Base-by-base conservation (phyloP, 116 monocot species). In the Trichopus zeylanicus region DNA sequence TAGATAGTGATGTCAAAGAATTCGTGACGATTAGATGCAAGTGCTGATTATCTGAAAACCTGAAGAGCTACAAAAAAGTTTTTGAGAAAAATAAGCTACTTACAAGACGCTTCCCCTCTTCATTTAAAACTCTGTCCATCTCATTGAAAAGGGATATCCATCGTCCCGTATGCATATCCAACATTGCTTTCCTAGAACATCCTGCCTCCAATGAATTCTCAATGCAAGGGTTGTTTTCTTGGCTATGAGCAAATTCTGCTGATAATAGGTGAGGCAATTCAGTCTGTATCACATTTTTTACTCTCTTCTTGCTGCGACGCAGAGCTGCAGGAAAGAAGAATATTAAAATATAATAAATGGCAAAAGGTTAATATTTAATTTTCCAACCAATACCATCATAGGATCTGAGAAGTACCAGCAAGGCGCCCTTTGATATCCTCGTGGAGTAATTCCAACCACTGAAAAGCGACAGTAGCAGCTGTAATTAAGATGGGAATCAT, bases 361-460 rank as follows among this genome's bases (percentile, higher is more conserved):
- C 22, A 53, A 22, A 53, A 53, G 16, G 11, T 9, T 22, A 23
- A 23, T 22, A 26, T 25, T 22, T 24, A 53, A 11, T 12, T 8
- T 26, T 26, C 21, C 7, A 24, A 24, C 13, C 26, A 26, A 24
- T 25, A 18, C 22, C 16, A 39, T 12, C 39, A 46, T 26, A 39
- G 10, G 57, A 20, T 66, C 57, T 7, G 29, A 26, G 52, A 4
- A 16, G 51, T 66, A 93, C 93, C 84, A 59, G 84, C 75, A 62
- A 88, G 76, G 18, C 93, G 81, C 19, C 93, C 88, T 72, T 72
- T 84, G 19, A 88, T 81, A 64, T 93, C 88, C 29, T 74, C 74
- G 58, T 81, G 79, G 51, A 93, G 77, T 20, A 93, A 69, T 16
- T 93, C 82, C 79, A 93, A 67, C 93, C 93, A 93, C 54, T 88